Base-by-base conservation (phyloP, 495 filamentous ascomycete genomes). In the Viridothelium virens region DNA sequence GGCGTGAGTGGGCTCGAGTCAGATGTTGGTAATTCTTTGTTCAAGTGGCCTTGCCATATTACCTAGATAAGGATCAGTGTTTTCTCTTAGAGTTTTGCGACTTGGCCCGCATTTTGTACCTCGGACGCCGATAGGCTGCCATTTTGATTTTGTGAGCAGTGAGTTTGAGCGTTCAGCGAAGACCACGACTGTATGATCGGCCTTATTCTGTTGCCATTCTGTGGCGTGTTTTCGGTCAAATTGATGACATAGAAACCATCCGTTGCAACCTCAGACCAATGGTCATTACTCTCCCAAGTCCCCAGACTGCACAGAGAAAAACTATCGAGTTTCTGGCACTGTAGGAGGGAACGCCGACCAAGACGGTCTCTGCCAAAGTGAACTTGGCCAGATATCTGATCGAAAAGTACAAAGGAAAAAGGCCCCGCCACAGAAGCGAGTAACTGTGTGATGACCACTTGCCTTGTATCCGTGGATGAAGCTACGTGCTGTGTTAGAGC, bases 361-460 rank as follows among this genome's bases (percentile, higher is more conserved):
- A 97, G 80, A 65, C 87, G 87, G 75, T 99, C 94, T 65, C 94
- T 81, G 18, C 87, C 90, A 74, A 88, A 96, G 79, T 85, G 93
- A 6, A 97, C 56, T 36, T 78, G 80, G 14, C 77, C 76, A 64
- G 81, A 75, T 31, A 74, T 66, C 5, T 80, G 80, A 77, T 97
- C 89, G 73, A 87, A 91, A 76, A 89, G 97, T 2, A 96, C 85
- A 78, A 97, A 95, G 14, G 95, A 89, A 76, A 90, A 97, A 10
- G 95, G 92, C 9, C 94, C 94, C 62, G 87, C 85, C 41, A 96
- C 84, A 56, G 76, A 78, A 53, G 65, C 61, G 25, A 72, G 14
- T 1, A 65, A 34, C 4, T 44, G 44, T 2, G 68, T 64, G 2
- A 67, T 34, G 31, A 59, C 14, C 53, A 59, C 53, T 59, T 59